These are phyloP conservation scores for Leccinum variicolor DNA, from an alignment of 768 basidiomycete species.

Conservation along the genomic window DNA sequence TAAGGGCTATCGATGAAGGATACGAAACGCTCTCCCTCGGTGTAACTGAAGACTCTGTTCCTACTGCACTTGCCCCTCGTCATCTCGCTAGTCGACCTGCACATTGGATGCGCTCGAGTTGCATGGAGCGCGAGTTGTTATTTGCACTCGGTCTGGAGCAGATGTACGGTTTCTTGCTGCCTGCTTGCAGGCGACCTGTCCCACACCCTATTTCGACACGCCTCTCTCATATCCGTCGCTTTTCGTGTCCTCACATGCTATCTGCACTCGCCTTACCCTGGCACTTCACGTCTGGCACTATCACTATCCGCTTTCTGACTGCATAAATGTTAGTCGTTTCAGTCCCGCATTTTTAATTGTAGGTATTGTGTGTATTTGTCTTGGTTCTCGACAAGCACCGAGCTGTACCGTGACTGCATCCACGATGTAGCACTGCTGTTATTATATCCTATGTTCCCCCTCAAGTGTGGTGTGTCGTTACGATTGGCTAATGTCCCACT, in stretches of 20 bases:
- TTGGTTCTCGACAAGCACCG: constrained; percentile 26
- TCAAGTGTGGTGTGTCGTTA: too few species aligned
- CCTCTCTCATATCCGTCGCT: constrained; percentile 11
- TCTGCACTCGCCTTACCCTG: constrained; percentile 14
- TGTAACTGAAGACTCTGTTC: constrained; percentile 6
- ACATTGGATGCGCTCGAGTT: constrained; percentile 26
- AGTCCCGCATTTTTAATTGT: constrained; percentile 19
- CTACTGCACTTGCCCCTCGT: constrained; percentile 24
- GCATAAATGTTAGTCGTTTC: constrained; percentile 25
- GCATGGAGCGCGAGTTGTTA: constrained; percentile 12
- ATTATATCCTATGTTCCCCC: constrained; percentile 27
- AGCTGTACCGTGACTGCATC: constrained; percentile 30
- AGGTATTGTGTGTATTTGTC: constrained; percentile 33
- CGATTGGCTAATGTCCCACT: too few species aligned
- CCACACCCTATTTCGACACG: constrained; percentile 23
- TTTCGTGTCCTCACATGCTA: constrained; percentile 10
- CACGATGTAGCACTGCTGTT: constrained; percentile 30
- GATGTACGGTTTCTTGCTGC: constrained; percentile 6
- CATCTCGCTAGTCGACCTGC: constrained; percentile 38
- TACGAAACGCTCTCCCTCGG: not conserved
- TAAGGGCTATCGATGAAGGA: constrained; percentile 24
- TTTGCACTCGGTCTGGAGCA: constrained; percentile 9
- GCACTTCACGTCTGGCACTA: constrained; percentile 20
- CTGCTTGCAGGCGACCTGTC: constrained; percentile 27
- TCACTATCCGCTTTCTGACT: constrained; percentile 19